Base-by-base conservation (phyloP, 805 yeast genomes). In the Isabelozyma heimii region DNA sequence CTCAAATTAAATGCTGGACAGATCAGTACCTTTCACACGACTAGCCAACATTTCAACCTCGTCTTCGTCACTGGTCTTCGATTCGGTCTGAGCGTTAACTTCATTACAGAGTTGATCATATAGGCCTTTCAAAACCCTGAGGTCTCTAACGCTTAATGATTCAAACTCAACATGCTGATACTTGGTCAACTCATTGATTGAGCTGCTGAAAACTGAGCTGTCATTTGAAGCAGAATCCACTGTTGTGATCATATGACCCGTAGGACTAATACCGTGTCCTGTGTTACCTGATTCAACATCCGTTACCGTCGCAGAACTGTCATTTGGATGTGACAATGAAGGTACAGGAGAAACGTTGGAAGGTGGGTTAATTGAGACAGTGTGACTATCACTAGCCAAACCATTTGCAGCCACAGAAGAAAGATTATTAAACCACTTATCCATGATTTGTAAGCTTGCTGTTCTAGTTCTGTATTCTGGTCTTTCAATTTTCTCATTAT, bases 391-490 rank as follows among this genome's bases (percentile, higher is more conserved):
- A n/a, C 46, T 24, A 13, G 40, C 46, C 24, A 20, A 20, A 20
- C 4, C 6, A 20, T 20, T 20, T 5, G 24, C 24, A 6, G 24
- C 24, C 24, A 20, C 24, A 7, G 49, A 51, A 6, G 52, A 49
- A 8, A 73, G 52, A 53, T 70, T 72, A 52, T 63, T 69, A 49
- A 73, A 70, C 76, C 77, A 73, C 50, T 65, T 69, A 50, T 73
- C 78, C 73, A 73, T 70, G 14, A 73, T 61, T 49, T 72, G 77
- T 17, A 70, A 48, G 52, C 76, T 72, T 27, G 75, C 57, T 9
- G 74, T 66, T 52, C 76, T 60, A 26, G 60, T 55, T 30, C 74
- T 56, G 47, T 54, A 58, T n/a, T 65, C 70, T 4, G 69, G 65
- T 35, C 66, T 50, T 45, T 57, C 55, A 5, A 20, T 20, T 6